A percentile compares a stretch with the other conserved stretches of the same genome.
These are phyloP conservation scores for Purpureocillium lavendulum DNA, from an alignment of 2,329 filamentous ascomycete genomes.

Conservation along the genomic window DNA sequence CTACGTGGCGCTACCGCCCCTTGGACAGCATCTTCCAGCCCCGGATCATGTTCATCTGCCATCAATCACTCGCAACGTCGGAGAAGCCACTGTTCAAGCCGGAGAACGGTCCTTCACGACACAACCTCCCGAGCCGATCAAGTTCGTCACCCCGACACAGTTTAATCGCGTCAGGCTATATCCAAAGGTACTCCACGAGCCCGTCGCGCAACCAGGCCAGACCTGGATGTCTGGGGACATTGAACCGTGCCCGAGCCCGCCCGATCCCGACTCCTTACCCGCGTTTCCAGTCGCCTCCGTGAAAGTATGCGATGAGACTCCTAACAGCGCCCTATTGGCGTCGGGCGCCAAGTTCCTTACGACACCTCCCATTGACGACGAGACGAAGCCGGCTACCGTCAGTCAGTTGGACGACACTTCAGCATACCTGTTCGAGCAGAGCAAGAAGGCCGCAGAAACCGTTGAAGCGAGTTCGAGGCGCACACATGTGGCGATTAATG, in stretches of 20 bases:
- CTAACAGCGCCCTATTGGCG: conserved; percentile 12
- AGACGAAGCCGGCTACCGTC: too few relatives aligned
- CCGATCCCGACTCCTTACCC: too few relatives aligned
- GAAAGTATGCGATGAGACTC: neutral
- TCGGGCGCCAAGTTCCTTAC: conserved; percentile 26
- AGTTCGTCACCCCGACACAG: too few relatives aligned
- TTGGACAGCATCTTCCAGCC: neutral
- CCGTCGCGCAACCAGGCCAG: too few relatives aligned
- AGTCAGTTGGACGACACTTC: conserved; percentile 17
- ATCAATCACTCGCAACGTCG: conserved; percentile 9
- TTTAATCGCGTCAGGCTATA: too few relatives aligned
- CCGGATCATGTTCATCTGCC: neutral
- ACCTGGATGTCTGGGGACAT: too few relatives aligned
- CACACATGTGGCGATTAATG: neutral
- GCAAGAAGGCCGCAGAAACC: conserved; percentile 11
- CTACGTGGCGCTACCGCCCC: too few relatives aligned
- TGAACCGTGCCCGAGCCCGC: too few relatives aligned
- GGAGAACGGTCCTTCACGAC: neutral
- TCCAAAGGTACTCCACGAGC: too few relatives aligned
- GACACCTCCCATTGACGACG: conserved; percentile 2
- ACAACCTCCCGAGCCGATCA: too few relatives aligned
- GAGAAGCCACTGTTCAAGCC: conserved; percentile 1
- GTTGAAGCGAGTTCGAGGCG: neutral
- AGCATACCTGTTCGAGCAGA: conserved; percentile 19
- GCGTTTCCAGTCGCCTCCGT: too few relatives aligned